Evolutionary conservation across 257 asterid genomes (phyloP), one percentile per base, ranked within the genome.

Genomic region (Nicotiana attenuata): DNA sequence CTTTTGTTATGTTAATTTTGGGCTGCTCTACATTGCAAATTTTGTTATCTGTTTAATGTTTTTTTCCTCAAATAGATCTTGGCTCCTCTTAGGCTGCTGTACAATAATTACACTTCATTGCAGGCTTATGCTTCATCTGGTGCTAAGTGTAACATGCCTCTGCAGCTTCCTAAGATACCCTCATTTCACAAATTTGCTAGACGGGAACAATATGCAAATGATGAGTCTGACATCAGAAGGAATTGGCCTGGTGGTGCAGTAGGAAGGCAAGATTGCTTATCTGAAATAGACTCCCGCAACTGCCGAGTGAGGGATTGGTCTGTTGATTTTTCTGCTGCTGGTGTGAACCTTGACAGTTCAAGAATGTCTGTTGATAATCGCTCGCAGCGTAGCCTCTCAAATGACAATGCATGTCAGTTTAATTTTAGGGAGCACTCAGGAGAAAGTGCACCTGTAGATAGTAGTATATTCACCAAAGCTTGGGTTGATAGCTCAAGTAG

Each of bases 261-360:
- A 76, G 95, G 94, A 83, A 92, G 80, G 84, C 97, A 91, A 84
- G 99, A 96, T 88, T 92, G 97, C 87, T 84, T 91, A 78, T 94
- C 99, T 35, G 98, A 96, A 88, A 96, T 94, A 81, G 98, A 96
- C 87, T 96, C 99, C 47, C 90, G 99, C 89, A 96, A 94, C 89
- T 94, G 98, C 89, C 91, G 97, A 84, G 99, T 96, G 65, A 91
- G 98, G 91, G 98, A 96, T 84, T 96, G 99, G 99, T 85, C 99
- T 33, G 96, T 94, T 84, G 99, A 96, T 89, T 96, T 96, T 90
- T 91, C 99, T 73, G 97, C 97, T 83, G 91, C 98, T 86, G 96
- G 95, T 65, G 93, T 92, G 79, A 92, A 93, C 88, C 90, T 88
- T 67, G 97, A 92, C 84, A 87, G 89, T 82, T 89, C 98, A 26